phyloP scores from a whole-genome alignment of 495 filamentous ascomycete genomes.

The Cudoniella acicularis region DNA sequence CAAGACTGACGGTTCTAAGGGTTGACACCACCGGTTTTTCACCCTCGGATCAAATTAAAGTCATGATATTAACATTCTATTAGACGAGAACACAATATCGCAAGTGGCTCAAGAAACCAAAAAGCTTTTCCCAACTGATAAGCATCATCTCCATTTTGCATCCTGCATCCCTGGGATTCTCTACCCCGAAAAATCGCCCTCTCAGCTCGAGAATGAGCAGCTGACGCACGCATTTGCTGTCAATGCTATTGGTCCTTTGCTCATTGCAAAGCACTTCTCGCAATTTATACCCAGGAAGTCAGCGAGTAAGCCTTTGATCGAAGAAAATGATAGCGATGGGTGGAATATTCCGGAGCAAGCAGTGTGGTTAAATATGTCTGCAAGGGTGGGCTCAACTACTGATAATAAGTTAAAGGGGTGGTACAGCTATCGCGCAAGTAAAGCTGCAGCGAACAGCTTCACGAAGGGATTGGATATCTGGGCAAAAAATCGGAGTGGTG shows the following conservation, averaged over 20 bases:
- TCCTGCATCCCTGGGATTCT: constrained; percentile 71
- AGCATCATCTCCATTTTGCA: constrained; percentile 60
- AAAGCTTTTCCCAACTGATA: constrained; percentile 41
- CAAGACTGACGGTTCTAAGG: constrained; percentile 46
- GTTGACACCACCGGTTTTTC: constrained; percentile 56
- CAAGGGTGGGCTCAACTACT: constrained; percentile 68
- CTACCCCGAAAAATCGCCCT: constrained; percentile 67
- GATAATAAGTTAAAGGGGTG: constrained; percentile 70
- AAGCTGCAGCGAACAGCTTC: constrained; percentile 67
- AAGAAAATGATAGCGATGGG: not conserved
- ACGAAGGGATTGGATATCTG: constrained; percentile 73
- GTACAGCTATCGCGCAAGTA: constrained; percentile 73
- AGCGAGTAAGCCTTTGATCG: constrained; percentile 1
- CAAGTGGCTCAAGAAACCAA: constrained; percentile 38
- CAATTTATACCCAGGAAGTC: constrained; percentile 57
- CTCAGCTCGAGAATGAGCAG: constrained; percentile 51
- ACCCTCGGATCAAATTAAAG: constrained; percentile 14
- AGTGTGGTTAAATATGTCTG: constrained; percentile 67
- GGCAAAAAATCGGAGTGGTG: constrained; percentile 47
- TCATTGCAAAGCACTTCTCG: constrained; percentile 72
- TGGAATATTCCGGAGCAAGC: constrained; percentile 39
- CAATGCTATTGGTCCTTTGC: constrained; percentile 69
- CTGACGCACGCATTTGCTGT: constrained; percentile 61
- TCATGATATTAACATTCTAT: not conserved
- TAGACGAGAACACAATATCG: constrained; percentile 46